These are phyloP conservation scores for Russula emetica DNA, from an alignment of 768 basidiomycete species.

Conservation along the genomic window DNA sequence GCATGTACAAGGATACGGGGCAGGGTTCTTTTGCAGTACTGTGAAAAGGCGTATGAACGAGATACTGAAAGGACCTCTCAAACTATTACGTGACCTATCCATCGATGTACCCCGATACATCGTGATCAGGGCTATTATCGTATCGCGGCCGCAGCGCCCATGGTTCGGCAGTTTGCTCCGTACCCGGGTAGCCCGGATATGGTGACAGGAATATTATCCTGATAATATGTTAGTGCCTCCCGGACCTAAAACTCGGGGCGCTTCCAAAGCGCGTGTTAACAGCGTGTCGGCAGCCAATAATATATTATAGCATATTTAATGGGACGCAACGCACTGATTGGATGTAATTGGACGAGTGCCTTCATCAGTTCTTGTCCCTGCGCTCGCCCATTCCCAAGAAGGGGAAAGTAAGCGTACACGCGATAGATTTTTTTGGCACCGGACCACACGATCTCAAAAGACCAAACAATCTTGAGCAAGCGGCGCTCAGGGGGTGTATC, in stretches of 20 bases:
- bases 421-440: constrained; percentile 25
- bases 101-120: constrained; percentile 26
- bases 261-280: constrained; percentile 25
- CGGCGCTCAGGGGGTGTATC: constrained; percentile 24
- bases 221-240: constrained; percentile 27
- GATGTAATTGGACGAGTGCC: constrained; percentile 25
- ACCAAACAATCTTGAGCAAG: constrained; percentile 24
- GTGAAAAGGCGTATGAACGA: constrained; percentile 14
- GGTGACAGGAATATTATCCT: constrained; percentile 22
- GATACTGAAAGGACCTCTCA: constrained; percentile 14
- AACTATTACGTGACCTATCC: constrained; percentile 25
- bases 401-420: constrained; percentile 25
- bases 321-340: constrained; percentile 26
- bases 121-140: constrained; percentile 23
- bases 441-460: constrained; percentile 25
- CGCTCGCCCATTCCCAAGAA: constrained; percentile 26
- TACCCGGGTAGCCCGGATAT: constrained; percentile 21
- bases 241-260: constrained; percentile 23
- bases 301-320: too few relatives aligned
- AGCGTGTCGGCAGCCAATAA: constrained; percentile 17
- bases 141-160: constrained; percentile 27
- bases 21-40: constrained; percentile 7
- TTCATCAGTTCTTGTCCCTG: constrained; percentile 26
- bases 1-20: constrained; percentile 23
- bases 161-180: constrained; percentile 23